Conservation (phyloP, 176 grass and related monocot species). For the Thalia dealbata region DNA sequence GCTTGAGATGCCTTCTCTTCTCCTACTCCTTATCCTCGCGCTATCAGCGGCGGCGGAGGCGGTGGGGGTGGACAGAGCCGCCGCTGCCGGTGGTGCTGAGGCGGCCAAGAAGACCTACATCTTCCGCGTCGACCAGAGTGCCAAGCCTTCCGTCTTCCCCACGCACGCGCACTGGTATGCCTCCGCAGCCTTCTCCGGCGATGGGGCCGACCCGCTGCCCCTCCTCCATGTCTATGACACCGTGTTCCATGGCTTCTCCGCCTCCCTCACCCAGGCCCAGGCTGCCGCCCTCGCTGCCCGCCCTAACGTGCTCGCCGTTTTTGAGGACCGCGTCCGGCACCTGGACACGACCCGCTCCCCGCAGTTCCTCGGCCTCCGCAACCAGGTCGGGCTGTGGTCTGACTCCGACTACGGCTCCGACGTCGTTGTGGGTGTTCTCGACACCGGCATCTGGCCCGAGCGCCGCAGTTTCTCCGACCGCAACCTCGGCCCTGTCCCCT, state of each 20-base stretch:
- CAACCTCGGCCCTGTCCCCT: conserved; percentile 56
- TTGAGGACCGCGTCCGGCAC: conserved; percentile 61
- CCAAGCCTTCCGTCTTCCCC: conserved; percentile 65
- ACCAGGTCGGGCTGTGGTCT: conserved; percentile 83
- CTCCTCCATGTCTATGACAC: conserved; percentile 77
- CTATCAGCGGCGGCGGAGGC: conserved; percentile 14
- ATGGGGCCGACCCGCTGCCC: conserved; percentile 18
- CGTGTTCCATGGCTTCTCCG: conserved; percentile 85
- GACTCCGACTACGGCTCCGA: conserved; percentile 85
- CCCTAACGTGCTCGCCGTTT: conserved; percentile 68
- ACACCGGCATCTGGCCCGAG: conserved; percentile 90
- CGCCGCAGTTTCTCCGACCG: conserved; percentile 73
- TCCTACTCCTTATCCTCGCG: conserved; percentile 19
- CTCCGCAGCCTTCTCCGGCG: conserved; percentile 45
- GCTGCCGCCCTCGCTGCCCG: conserved; percentile 46
- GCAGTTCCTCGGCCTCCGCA: conserved; percentile 84
- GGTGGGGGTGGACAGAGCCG: not conserved
- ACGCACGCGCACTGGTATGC: conserved; percentile 72
- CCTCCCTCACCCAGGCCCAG: conserved; percentile 32
- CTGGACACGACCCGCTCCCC: conserved; percentile 84
- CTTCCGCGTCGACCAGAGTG: conserved; percentile 51
- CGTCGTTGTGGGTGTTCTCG: conserved; percentile 70
- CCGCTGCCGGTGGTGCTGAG: not conserved
- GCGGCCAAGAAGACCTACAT: conserved; percentile 56
- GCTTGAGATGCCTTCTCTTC: not conserved